Percentiles rank a stretch among this genome's conserved stretches.
These are phyloP conservation scores for Backusella morwellensis DNA, from an alignment of 192 early-diverging fungal genomes.

Conservation along the genomic window DNA sequence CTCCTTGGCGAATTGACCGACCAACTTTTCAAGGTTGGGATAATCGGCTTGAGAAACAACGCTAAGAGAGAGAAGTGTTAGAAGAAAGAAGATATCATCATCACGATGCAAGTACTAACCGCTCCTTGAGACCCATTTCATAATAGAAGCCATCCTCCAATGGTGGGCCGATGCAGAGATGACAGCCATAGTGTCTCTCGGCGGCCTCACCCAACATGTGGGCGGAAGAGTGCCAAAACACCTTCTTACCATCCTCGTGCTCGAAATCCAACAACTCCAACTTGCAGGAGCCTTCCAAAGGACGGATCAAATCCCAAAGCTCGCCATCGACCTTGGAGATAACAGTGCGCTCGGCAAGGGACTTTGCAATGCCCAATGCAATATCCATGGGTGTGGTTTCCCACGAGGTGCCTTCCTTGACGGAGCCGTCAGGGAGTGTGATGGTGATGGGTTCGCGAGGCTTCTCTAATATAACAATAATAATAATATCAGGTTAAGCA, in stretches of 20 bases:
- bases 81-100: not conserved
- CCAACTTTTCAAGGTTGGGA: slow-evolving; percentile 81
- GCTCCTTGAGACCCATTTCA: slow-evolving; percentile 84
- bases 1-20: slow-evolving; percentile 87
- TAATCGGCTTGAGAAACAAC: slow-evolving; percentile 84
- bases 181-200: slow-evolving; percentile 96
- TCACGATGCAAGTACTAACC: slow-evolving; percentile 31
- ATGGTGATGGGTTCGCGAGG: slow-evolving; percentile 76
- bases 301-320: slow-evolving; percentile 87
- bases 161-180: slow-evolving; percentile 96
- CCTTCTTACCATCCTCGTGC: slow-evolving; percentile 85
- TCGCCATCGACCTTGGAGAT: slow-evolving; percentile 93
- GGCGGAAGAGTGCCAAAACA: slow-evolving; percentile 99
- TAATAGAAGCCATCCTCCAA: slow-evolving; percentile 96
- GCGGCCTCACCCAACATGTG: slow-evolving; percentile 97
- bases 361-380: slow-evolving; percentile 86
- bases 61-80: slow-evolving; percentile 32
- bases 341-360: slow-evolving; percentile 84
- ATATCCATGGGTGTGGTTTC: slow-evolving; percentile 95
- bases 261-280: slow-evolving; percentile 96
- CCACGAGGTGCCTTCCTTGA: slow-evolving; percentile 81
- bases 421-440: slow-evolving; percentile 85
- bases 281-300: slow-evolving; percentile 75
- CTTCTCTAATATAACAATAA: slow-evolving; percentile 47
- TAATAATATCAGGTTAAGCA: not conserved